Evolutionary conservation across 805 yeast species (phyloP).

Genomic region (Danielia reshetovae): DNA sequence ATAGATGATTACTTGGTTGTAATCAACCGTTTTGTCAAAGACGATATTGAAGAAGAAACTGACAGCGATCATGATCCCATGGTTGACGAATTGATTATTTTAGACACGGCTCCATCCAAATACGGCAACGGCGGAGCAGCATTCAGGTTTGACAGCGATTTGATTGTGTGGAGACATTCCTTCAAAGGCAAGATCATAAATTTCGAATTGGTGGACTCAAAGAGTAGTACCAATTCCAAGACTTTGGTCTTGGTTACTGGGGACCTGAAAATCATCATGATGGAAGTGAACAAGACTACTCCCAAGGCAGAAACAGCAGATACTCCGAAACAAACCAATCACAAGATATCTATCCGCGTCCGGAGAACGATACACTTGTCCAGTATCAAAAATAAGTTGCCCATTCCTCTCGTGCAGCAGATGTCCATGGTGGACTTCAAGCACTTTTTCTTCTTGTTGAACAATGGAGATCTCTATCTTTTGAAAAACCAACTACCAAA

Average conservation of each 20-base stretch:
- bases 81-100: constrained; percentile 34
- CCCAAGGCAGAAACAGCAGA: constrained; percentile 7
- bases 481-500: constrained; percentile 27
- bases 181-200: constrained; percentile 22
- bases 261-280: constrained; percentile 25
- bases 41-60: constrained; percentile 8
- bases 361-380: constrained; percentile 32
- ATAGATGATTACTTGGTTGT: constrained; percentile 30
- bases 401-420: constrained; percentile 20
- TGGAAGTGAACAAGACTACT: constrained; percentile 17
- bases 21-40: constrained; percentile 25
- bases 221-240: not conserved
- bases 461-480: constrained; percentile 37
- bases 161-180: constrained; percentile 36
- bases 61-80: constrained; percentile 10
- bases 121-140: constrained; percentile 30
- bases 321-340: constrained; percentile 9
- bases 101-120: constrained; percentile 28
- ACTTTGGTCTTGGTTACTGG: constrained; percentile 26
- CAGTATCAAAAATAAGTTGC: constrained; percentile 25
- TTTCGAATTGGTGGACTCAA: constrained; percentile 12
- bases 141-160: constrained; percentile 35
- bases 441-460: constrained; percentile 34
- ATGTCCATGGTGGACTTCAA: constrained; percentile 23
- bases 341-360: constrained; percentile 27